phyloP scores from a whole-genome alignment of 2,329 filamentous ascomycete genomes.

The Septoria linicola region DNA sequence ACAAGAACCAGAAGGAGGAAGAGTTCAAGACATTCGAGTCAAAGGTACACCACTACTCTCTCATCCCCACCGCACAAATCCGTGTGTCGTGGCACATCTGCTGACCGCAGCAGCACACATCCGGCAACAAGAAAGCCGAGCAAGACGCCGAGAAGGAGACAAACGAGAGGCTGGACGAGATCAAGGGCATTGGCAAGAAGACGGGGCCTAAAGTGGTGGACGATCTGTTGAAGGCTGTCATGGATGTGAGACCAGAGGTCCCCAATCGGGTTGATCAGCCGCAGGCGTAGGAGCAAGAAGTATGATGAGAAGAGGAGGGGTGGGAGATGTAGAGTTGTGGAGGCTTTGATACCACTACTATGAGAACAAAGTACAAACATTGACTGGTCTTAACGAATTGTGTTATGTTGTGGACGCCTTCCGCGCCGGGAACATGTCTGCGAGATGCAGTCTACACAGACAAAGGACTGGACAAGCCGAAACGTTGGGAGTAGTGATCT shows the following conservation, averaged over 20 bases:
- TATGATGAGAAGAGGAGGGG: background rate
- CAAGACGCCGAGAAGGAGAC: slow-evolving; percentile 76
- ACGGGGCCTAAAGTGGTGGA: slow-evolving; percentile 76
- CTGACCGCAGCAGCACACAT: slow-evolving; percentile 67
- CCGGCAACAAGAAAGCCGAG: slow-evolving; percentile 75
- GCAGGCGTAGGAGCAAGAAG: slow-evolving; percentile 20
- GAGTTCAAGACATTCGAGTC: slow-evolving; percentile 95
- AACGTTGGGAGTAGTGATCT: no score
- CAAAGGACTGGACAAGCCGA: no score
- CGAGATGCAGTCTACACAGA: no score
- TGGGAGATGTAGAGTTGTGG: background rate
- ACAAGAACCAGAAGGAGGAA: slow-evolving; percentile 82
- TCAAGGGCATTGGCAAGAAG: slow-evolving; percentile 76
- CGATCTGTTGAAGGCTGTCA: slow-evolving; percentile 80
- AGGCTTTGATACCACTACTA: background rate
- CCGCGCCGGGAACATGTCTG: no score
- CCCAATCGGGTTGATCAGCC: slow-evolving; percentile 46
- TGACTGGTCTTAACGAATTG: no score
- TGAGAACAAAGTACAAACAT: no score
- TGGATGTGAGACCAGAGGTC: slow-evolving; percentile 74
- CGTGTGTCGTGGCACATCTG: background rate
- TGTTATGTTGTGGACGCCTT: no score
- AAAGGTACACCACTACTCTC: slow-evolving; percentile 51
- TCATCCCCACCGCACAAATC: background rate
- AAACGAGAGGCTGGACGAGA: slow-evolving; percentile 77